Percentiles rank a stretch among this genome's conserved stretches.
Evolutionary conservation across 768 basidiomycete genomes (phyloP).

Genomic region (Daedaleopsis sinensis): DNA sequence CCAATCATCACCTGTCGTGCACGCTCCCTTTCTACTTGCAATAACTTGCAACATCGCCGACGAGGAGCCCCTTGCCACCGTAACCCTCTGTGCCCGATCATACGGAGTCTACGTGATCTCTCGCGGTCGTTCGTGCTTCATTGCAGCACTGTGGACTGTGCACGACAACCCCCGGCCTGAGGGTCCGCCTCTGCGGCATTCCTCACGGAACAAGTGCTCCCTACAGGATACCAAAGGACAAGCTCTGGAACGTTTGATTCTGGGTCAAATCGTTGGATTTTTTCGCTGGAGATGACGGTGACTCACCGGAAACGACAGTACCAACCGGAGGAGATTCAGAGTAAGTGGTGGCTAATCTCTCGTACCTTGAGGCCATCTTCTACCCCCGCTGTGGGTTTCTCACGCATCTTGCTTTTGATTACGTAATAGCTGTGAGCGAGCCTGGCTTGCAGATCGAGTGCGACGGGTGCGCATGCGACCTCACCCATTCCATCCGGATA

Average conservation of each 20-base stretch:
- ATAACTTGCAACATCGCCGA: neutral
- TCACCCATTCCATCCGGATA: conserved; percentile 96
- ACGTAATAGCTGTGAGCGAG: conserved; percentile 67
- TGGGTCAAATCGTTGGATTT: conserved; percentile 7
- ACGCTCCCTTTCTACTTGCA: too few relatives aligned
- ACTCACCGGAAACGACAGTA: conserved; percentile 36
- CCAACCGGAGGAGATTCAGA: conserved; percentile 37
- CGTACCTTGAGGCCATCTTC: conserved; percentile 17
- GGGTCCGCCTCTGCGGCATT: conserved; percentile 7
- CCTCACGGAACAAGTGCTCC: neutral
- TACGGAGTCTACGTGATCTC: neutral
- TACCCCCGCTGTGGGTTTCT: conserved; percentile 23
- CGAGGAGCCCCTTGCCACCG: neutral
- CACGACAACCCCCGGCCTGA: neutral
- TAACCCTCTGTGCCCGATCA: neutral
- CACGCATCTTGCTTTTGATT: conserved; percentile 27
- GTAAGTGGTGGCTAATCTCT: conserved; percentile 22
- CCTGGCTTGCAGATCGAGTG: conserved; percentile 84
- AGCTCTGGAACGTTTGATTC: neutral
- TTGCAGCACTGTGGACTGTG: neutral
- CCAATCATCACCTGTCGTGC: neutral
- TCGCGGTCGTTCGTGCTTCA: neutral
- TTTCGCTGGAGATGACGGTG: conserved; percentile 31
- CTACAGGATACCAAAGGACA: neutral
- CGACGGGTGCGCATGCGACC: conserved; percentile 82